Conservation (phyloP, 345 rosid genomes). For the Kandelia obovata region DNA sequence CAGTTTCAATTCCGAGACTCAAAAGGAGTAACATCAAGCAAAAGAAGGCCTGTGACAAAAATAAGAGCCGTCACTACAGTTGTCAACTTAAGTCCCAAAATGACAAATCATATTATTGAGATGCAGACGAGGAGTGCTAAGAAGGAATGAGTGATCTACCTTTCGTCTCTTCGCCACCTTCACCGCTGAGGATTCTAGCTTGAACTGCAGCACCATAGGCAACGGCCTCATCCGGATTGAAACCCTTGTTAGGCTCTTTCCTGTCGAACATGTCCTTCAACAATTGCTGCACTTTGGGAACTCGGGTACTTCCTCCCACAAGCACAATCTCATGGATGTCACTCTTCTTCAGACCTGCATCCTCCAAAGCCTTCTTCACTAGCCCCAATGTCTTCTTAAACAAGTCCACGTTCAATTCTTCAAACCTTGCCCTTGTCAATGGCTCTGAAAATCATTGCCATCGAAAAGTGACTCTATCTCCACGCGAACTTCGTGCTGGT, state of each 20-base stretch:
- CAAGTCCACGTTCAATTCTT: conserved; percentile 54
- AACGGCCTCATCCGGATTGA: conserved; percentile 65
- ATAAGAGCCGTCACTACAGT: too few relatives aligned
- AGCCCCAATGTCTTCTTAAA: conserved; percentile 51
- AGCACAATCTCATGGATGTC: conserved; percentile 52
- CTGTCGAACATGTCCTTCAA: conserved; percentile 51
- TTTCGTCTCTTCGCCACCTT: too few relatives aligned
- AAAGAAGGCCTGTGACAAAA: too few relatives aligned
- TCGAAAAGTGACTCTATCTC: conserved; percentile 50
- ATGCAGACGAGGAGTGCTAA: too few relatives aligned
- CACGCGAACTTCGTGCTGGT: conserved; percentile 44
- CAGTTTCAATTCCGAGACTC: too few relatives aligned
- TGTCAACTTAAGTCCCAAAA: too few relatives aligned
- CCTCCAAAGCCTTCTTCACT: conserved; percentile 45
- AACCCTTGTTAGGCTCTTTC: conserved; percentile 45
- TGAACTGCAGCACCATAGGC: conserved; percentile 62
- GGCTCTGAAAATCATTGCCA: conserved; percentile 58
- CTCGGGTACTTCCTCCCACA: conserved; percentile 62
- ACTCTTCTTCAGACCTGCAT: conserved; percentile 39
- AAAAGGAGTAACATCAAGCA: too few relatives aligned
- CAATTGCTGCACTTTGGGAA: conserved; percentile 50
- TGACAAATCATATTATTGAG: too few relatives aligned
- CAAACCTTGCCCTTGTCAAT: conserved; percentile 48
- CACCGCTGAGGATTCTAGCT: conserved; percentile 1
- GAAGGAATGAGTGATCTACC: too few relatives aligned